Conservation (phyloP, 1,284 basidiomycete species). For the Termitomyces sp. region DNA sequence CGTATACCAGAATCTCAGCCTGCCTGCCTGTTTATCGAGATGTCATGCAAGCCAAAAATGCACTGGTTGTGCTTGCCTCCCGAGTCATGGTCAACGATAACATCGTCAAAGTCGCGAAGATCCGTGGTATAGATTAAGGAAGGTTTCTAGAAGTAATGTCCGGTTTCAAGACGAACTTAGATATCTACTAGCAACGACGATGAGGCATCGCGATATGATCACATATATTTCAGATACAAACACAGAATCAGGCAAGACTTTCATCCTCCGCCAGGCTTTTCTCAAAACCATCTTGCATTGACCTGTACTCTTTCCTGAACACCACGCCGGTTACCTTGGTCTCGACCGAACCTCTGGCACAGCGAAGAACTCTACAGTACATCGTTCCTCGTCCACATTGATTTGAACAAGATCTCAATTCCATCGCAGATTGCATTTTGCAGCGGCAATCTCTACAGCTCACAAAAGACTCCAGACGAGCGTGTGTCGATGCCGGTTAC, state of each 20-base stretch:
- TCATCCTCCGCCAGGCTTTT: too few species aligned
- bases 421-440: too few species aligned
- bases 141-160: neutral
- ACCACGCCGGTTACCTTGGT: too few species aligned
- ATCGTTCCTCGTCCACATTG: too few species aligned
- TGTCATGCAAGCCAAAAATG: neutral
- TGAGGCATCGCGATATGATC: too few species aligned
- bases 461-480: neutral
- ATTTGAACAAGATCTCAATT: neutral
- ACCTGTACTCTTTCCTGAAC: neutral
- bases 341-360: too few species aligned
- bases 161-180: neutral
- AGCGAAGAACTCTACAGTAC: too few species aligned
- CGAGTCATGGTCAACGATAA: neutral
- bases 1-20: neutral
- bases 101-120: neutral
- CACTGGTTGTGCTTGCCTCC: neutral
- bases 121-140: neutral
- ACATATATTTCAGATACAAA: too few species aligned
- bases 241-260: too few species aligned
- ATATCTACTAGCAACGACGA: neutral
- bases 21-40: too few species aligned
- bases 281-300: neutral
- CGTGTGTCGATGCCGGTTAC: neutral
- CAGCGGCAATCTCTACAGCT: too few species aligned